phyloP scores from a whole-genome alignment of 805 yeast genomes.

The Middelhovenomyces tepae region DNA sequence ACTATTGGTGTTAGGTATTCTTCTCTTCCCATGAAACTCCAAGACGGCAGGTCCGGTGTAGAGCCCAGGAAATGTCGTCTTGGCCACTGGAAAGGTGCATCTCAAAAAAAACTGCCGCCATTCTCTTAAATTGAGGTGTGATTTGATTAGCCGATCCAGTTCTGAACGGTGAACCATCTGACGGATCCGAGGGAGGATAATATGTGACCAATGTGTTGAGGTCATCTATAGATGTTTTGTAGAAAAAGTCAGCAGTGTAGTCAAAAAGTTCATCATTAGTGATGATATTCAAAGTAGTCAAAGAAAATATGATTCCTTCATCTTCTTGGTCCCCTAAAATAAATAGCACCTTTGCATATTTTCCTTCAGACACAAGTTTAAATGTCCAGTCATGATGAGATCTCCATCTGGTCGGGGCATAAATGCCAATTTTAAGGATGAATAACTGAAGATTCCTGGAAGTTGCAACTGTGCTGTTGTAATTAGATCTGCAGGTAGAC shows the following conservation, averaged over 20 bases:
- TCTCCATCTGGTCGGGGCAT: conserved; percentile 13
- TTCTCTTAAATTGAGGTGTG: conserved; percentile 13
- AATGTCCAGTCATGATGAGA: conserved; percentile 3
- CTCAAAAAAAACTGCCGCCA: conserved; percentile 12
- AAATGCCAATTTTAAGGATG: conserved; percentile 8
- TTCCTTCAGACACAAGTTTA: conserved; percentile 5
- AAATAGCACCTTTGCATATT: conserved; percentile 11
- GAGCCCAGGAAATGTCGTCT: conserved; percentile 8
- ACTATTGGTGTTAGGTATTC: conserved; percentile 7
- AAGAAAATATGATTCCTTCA: conserved; percentile 14
- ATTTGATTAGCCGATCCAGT: conserved; percentile 9
- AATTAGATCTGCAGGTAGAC: conserved; percentile 6
- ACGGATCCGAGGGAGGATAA: conserved; percentile 13
- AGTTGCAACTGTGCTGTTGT: conserved; percentile 7
- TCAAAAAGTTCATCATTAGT: conserved; percentile 3
- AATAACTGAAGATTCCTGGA: conserved; percentile 9
- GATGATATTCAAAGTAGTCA: conserved; percentile 7
- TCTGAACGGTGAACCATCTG: conserved; percentile 13
- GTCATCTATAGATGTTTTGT: too few relatives aligned
- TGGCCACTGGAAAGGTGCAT: conserved; percentile 11
- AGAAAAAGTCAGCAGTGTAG: background rate
- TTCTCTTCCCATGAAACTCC: conserved; percentile 4
- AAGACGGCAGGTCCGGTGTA: conserved; percentile 4
- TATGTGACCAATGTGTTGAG: conserved; percentile 3
- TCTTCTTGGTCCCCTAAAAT: conserved; percentile 13